phyloP scores from a whole-genome alignment of 2,329 filamentous ascomycete genomes.

The Aspergillus pseudoterreus region DNA sequence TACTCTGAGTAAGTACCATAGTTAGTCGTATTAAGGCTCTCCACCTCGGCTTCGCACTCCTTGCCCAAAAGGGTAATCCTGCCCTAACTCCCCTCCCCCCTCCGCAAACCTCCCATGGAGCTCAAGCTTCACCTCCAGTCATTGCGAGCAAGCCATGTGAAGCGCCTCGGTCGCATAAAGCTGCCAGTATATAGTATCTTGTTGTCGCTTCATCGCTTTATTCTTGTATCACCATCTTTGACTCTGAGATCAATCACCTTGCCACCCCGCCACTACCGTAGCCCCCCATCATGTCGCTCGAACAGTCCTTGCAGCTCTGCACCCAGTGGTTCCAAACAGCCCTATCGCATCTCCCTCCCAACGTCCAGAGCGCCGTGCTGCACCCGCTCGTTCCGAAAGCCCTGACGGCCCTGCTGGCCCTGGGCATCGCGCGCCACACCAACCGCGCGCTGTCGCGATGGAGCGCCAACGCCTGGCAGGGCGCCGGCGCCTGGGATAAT shows the following conservation, averaged over 20 bases:
- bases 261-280: background rate
- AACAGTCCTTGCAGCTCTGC: constrained; percentile 16
- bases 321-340: constrained; percentile 23
- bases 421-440: constrained; percentile 23
- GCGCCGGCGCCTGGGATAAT: constrained; percentile 21
- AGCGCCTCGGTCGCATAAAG: background rate
- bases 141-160: background rate
- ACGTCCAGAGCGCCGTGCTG: constrained; percentile 22
- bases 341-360: constrained; percentile 23
- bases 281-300: constrained; percentile 14
- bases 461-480: constrained; percentile 29
- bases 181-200: no score
- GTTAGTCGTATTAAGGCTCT: background rate
- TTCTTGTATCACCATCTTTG: no score
- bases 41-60: constrained; percentile 10
- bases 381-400: constrained; percentile 28
- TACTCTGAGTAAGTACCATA: no score
- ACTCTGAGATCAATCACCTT: no score
- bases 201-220: no score
- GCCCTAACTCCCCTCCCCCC: background rate
- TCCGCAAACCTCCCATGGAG: background rate
- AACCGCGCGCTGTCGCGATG: constrained; percentile 28
- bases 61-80: constrained; percentile 7
- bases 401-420: constrained; percentile 18
- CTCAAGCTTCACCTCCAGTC: background rate